phyloP scores from a whole-genome alignment of 352 stramenopile genomes.

The Aphanomyces invadans region DNA sequence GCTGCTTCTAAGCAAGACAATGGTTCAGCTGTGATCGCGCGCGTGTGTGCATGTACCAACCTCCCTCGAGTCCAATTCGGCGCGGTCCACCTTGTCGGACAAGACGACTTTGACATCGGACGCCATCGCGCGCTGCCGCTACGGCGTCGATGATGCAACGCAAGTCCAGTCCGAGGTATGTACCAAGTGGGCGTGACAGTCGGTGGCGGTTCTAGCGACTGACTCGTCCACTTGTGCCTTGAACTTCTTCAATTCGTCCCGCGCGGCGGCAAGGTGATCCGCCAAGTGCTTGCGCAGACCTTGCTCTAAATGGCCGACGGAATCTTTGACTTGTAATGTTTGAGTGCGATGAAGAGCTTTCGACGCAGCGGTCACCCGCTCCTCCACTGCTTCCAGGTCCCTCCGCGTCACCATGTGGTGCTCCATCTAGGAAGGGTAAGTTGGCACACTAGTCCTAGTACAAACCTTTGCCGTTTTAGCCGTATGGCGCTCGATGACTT shows the following conservation, averaged over 20 bases:
- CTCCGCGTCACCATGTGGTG: neutral
- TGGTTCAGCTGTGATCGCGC: neutral
- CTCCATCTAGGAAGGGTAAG: neutral
- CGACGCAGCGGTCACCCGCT: neutral
- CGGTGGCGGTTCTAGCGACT: neutral
- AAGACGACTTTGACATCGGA: slow-evolving; percentile 18
- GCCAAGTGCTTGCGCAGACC: slow-evolving; percentile 4
- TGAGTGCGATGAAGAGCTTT: neutral
- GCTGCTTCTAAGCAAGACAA: neutral
- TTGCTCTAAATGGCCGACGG: neutral
- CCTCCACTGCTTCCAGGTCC: neutral
- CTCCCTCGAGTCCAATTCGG: neutral
- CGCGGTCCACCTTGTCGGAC: neutral
- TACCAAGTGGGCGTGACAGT: slow-evolving; percentile 13
- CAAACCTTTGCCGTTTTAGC: neutral
- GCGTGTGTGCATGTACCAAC: neutral
- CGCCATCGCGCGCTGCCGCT: slow-evolving; percentile 18
- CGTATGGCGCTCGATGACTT: neutral
- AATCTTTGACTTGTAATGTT: neutral
- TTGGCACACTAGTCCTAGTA: neutral
- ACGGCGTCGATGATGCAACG: no score
- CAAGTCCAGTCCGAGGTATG: no score
- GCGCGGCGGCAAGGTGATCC: neutral
- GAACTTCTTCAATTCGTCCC: neutral
- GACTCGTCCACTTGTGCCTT: neutral